Conservation (phyloP, 805 yeast species). For the Cyberlindnera suaveolens region DNA sequence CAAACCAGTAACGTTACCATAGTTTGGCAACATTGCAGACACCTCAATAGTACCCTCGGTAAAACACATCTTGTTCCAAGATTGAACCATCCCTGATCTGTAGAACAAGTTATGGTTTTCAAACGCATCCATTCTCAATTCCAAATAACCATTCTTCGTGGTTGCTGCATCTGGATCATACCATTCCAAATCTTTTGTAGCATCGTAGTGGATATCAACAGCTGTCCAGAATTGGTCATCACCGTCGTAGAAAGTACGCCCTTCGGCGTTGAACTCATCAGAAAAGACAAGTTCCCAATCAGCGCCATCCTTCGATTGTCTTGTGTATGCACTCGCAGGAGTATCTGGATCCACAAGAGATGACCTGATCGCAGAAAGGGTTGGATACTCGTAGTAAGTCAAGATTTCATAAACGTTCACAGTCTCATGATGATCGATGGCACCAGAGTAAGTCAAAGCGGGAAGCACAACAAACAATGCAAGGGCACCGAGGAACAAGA, state of each 20-base stretch:
- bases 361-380: constrained; percentile 45
- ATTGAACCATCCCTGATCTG: constrained; percentile 87
- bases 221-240: constrained; percentile 93
- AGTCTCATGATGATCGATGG: constrained; percentile 27
- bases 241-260: constrained; percentile 83
- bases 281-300: constrained; percentile 76
- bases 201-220: constrained; percentile 76
- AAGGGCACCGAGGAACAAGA: constrained; percentile 53
- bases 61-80: constrained; percentile 89
- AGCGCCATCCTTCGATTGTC: constrained; percentile 53
- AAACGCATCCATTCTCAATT: constrained; percentile 73
- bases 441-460: constrained; percentile 77
- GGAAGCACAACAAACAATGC: constrained; percentile 78
- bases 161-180: constrained; percentile 86
- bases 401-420: constrained; percentile 32
- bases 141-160: constrained; percentile 67
- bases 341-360: constrained; percentile 57
- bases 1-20: constrained; percentile 71
- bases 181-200: constrained; percentile 91
- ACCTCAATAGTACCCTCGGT: constrained; percentile 78
- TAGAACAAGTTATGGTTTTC: constrained; percentile 73
- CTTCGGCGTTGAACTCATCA: constrained; percentile 87
- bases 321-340: constrained; percentile 42
- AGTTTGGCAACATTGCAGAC: constrained; percentile 72
- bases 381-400: constrained; percentile 44